These are phyloP conservation scores for Hymenoscyphus repandus DNA, from an alignment of 2,329 filamentous ascomycete species.

Conservation along the genomic window DNA sequence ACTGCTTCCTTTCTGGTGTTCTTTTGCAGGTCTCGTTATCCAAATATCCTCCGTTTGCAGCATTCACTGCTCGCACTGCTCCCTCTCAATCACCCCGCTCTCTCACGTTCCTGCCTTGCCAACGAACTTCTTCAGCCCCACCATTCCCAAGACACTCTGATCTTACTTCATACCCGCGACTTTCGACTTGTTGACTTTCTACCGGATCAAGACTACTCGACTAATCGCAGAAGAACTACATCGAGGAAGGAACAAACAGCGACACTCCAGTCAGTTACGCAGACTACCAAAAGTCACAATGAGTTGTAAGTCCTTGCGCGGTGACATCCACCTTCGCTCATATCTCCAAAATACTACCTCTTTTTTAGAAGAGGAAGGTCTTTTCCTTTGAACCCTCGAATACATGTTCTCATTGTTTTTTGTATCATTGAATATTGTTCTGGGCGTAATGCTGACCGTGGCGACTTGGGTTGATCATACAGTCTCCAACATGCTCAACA, in stretches of 20 bases:
- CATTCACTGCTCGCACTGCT: too few species aligned
- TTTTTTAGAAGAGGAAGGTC: constrained; percentile 11
- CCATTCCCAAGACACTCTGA: too few species aligned
- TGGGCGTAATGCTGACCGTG: constrained; percentile 9
- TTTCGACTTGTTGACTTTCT: too few species aligned
- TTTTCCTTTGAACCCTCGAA: not conserved
- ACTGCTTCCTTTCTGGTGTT: too few species aligned
- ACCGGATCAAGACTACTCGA: too few species aligned
- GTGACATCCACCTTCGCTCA: not conserved
- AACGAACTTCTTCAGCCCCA: too few species aligned
- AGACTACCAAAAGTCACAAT: constrained; percentile 24
- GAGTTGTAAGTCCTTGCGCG: constrained; percentile 29
- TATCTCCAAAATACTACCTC: constrained; percentile 1
- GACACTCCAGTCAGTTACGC: not conserved
- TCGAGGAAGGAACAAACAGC: constrained; percentile 1
- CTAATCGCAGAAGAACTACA: not conserved
- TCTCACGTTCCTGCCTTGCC: too few species aligned
- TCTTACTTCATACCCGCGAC: not conserved
- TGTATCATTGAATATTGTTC: constrained; percentile 4
- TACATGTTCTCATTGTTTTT: constrained; percentile 6
- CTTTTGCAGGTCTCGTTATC: too few species aligned
- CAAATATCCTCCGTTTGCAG: too few species aligned
- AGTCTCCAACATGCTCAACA: constrained; percentile 91
- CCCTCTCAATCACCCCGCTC: too few species aligned
- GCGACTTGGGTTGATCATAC: constrained; percentile 10